Evolutionary conservation across 192 early-diverging fungal species (phyloP).

Genomic region (Entophlyctis luteolus): DNA sequence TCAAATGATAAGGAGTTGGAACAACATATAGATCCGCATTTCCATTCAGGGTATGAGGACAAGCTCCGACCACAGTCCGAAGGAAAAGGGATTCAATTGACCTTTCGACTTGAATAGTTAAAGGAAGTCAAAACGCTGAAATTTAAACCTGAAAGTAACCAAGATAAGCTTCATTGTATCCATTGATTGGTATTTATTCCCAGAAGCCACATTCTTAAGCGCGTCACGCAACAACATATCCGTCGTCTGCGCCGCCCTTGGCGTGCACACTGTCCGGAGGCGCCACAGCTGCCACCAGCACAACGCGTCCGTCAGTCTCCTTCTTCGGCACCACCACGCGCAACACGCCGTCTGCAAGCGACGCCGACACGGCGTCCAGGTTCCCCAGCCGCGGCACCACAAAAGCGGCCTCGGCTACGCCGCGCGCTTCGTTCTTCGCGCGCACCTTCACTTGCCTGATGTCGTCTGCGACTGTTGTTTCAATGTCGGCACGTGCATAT

Average conservation of each 20-base stretch:
- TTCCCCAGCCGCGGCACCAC: slow-evolving; percentile 4
- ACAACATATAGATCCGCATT: too few species aligned
- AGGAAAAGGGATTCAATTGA: too few species aligned
- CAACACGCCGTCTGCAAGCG: slow-evolving; percentile 6
- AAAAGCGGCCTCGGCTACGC: neutral
- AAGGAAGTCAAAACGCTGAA: too few species aligned
- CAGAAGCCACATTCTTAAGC: neutral
- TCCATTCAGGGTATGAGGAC: neutral
- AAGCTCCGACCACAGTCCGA: too few species aligned
- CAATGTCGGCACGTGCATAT: neutral
- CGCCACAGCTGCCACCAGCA: neutral
- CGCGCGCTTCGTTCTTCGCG: neutral
- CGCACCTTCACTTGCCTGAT: neutral
- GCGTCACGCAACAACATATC: neutral
- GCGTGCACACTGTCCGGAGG: neutral
- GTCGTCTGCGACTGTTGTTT: slow-evolving; percentile 9
- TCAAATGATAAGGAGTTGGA: too few species aligned
- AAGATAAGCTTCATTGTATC: too few species aligned
- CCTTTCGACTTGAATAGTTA: too few species aligned
- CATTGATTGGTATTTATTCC: too few species aligned
- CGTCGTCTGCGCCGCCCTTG: neutral
- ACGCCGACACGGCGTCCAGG: neutral
- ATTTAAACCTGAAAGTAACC: too few species aligned
- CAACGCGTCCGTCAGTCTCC: slow-evolving; percentile 6
- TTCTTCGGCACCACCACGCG: neutral